Percentiles rank a stretch among this genome's conserved stretches.
Evolutionary conservation across 805 yeast genomes (phyloP).

Genomic region (Wickerhamiella nectarea): DNA sequence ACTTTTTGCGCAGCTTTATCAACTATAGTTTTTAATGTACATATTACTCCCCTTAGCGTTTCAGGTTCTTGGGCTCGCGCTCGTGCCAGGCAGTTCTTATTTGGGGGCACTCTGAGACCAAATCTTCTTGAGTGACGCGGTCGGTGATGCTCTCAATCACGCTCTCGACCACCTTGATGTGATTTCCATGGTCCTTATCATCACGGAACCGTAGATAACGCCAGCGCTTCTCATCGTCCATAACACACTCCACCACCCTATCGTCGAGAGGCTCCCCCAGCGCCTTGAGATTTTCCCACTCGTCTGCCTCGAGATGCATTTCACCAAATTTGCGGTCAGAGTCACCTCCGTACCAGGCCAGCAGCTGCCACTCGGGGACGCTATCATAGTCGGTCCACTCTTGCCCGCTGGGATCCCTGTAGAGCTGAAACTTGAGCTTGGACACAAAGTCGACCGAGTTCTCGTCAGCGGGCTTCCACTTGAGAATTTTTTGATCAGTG

Average conservation of each 20-base stretch:
- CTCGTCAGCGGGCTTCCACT: conserved; percentile 97
- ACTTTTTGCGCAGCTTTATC: conserved; percentile 31
- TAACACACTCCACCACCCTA: conserved; percentile 73
- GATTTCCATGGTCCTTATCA: conserved; percentile 84
- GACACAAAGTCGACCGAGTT: conserved; percentile 84
- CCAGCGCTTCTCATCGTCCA: conserved; percentile 61
- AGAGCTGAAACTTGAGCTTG: conserved; percentile 43
- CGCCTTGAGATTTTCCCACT: conserved; percentile 65
- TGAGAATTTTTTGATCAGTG: conserved; percentile 70
- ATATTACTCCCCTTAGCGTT: neutral
- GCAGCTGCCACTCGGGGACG: conserved; percentile 48
- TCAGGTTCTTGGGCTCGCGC: conserved; percentile 25
- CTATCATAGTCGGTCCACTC: conserved; percentile 43
- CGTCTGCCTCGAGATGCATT: conserved; percentile 47
- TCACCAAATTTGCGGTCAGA: conserved; percentile 48
- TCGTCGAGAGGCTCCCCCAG: conserved; percentile 75
- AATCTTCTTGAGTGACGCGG: conserved; percentile 68
- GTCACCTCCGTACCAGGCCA: conserved; percentile 62
- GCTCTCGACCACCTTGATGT: conserved; percentile 63
- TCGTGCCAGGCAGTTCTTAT: conserved; percentile 51
- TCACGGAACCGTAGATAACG: conserved; percentile 77
- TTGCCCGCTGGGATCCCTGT: conserved; percentile 42
- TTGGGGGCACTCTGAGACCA: conserved; percentile 40
- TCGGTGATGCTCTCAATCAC: conserved; percentile 76
- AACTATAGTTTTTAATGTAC: conserved; percentile 21